Conservation (phyloP, 495 filamentous ascomycete genomes). For the Penicillium subrubescens region DNA sequence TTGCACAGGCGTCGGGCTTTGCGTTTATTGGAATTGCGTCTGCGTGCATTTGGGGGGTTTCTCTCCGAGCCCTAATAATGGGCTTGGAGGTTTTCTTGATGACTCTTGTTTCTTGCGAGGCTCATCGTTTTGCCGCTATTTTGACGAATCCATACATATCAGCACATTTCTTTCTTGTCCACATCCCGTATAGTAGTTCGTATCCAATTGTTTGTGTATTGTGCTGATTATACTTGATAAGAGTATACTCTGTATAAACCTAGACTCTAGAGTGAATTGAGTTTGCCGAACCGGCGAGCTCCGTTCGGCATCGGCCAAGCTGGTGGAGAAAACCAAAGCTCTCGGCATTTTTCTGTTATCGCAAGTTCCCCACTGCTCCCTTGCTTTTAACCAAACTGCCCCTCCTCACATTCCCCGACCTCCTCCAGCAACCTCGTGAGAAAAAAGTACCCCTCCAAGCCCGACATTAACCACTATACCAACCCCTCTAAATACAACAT, state of each 20-base stretch:
- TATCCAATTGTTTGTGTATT: not conserved
- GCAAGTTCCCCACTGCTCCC: slow-evolving; percentile 13
- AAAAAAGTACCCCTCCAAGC: slow-evolving; percentile 4
- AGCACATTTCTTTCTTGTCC: slow-evolving; percentile 4
- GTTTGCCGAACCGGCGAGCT: slow-evolving; percentile 24
- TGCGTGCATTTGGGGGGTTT: slow-evolving; percentile 29
- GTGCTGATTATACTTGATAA: not conserved
- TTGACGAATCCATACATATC: slow-evolving; percentile 35
- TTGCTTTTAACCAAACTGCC: slow-evolving; percentile 22
- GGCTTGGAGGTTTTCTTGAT: slow-evolving; percentile 20
- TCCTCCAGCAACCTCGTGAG: not conserved
- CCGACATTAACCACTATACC: not conserved
- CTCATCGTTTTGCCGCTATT: slow-evolving; percentile 27
- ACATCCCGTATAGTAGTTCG: not conserved
- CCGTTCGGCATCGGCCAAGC: slow-evolving; percentile 21
- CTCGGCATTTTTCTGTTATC: slow-evolving; percentile 30
- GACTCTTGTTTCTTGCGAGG: slow-evolving; percentile 18
- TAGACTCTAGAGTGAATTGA: not conserved
- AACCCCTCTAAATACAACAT: not conserved
- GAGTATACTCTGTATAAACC: no score
- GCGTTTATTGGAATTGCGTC: slow-evolving; percentile 28
- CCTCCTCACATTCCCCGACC: slow-evolving; percentile 14
- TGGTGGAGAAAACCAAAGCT: slow-evolving; percentile 3
- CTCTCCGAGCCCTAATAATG: slow-evolving; percentile 13
- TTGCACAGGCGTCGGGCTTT: slow-evolving; percentile 40